Evolutionary conservation across 441 rosid genomes (phyloP), one percentile per base, ranked within the genome.

Genomic region (Biscutella laevigata): DNA sequence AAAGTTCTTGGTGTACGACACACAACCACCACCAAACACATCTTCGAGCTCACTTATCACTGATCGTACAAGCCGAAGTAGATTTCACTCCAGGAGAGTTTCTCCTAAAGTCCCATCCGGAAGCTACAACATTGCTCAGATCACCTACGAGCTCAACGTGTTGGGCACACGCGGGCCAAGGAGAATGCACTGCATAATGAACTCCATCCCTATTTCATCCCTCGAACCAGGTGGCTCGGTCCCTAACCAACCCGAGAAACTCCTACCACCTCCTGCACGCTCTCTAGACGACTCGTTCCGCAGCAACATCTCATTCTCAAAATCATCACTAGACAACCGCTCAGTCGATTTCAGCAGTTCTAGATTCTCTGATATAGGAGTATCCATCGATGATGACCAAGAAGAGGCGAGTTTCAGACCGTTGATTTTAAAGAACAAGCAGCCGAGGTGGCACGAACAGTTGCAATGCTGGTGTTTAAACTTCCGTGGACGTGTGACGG

Each of bases 381-480:
- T 21, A 17, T 40, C 71, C 1, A 62, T 61, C 6, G 71, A 61
- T 39, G 52, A 58, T 10, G 69, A 52, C 5, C 43, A 66, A n/a
- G 79, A 57, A 9, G 74, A 71, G n/a, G 15, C 57, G 6, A 69
- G 67, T 57, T 43, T 37, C 24, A 66, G 50, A 51, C 59, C 69
- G 61, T 74, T 94, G 65, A 77, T 74, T 25, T 62, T 94, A 57
- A 84, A 70, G 68, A 88, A 88, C 75, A 94, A 88, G 71, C 71
- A 89, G 5, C 99, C 99, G 1, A 79, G 95, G 63, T 94, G 97
- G 97, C 96, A 94, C 3, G 96, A 86, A 59, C 97, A 88, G 72
- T 92, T 86, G 39, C 99, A 88, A 59, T 94, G 99, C 63, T 94
- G 99, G 99, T 92, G 99, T 61, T 82, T 92, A 58, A 92, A 92